These are phyloP conservation scores for Lobulomyces angularis DNA, from an alignment of 192 early-diverging fungal species.

Conservation along the genomic window DNA sequence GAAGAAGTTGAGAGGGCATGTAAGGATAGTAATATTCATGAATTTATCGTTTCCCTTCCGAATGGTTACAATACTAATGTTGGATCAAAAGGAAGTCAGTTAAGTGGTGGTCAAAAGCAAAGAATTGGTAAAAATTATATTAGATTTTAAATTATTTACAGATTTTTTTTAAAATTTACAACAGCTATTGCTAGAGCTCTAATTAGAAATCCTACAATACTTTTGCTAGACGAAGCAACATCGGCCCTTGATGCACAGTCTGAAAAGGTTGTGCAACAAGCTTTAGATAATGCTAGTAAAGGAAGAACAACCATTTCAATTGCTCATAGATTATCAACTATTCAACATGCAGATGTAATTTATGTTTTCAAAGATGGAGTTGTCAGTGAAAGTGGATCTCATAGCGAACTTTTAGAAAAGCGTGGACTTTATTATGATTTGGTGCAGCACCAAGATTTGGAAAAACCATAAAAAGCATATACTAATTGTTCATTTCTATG, in stretches of 20 bases:
- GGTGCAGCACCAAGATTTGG: slow-evolving; percentile 36
- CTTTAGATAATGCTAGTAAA: slow-evolving; percentile 35
- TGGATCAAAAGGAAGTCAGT: slow-evolving; percentile 25
- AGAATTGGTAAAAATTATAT: slow-evolving; percentile 14
- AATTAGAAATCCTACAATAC: slow-evolving; percentile 41
- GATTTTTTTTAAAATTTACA: too few relatives aligned
- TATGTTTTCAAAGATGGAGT: slow-evolving; percentile 34
- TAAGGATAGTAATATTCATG: slow-evolving; percentile 56
- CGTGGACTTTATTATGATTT: slow-evolving; percentile 31
- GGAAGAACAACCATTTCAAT: slow-evolving; percentile 58
- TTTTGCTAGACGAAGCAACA: slow-evolving; percentile 36
- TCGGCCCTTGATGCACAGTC: slow-evolving; percentile 46
- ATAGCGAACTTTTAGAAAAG: slow-evolving; percentile 38
- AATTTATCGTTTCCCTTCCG: slow-evolving; percentile 44
- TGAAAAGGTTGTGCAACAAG: slow-evolving; percentile 53
- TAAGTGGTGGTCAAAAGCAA: slow-evolving; percentile 39
- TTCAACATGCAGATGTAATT: slow-evolving; percentile 53
- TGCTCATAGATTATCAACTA: slow-evolving; percentile 55
- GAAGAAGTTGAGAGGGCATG: slow-evolving; percentile 57
- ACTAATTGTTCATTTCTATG: neutral
- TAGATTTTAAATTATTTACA: neutral
- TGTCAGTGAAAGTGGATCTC: slow-evolving; percentile 42
- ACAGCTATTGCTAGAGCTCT: slow-evolving; percentile 53
- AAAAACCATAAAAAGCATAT: neutral
- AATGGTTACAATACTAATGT: slow-evolving; percentile 35